Base-by-base conservation (phyloP, 495 filamentous ascomycete genomes). In the Podospora bellae-mahoneyi region DNA sequence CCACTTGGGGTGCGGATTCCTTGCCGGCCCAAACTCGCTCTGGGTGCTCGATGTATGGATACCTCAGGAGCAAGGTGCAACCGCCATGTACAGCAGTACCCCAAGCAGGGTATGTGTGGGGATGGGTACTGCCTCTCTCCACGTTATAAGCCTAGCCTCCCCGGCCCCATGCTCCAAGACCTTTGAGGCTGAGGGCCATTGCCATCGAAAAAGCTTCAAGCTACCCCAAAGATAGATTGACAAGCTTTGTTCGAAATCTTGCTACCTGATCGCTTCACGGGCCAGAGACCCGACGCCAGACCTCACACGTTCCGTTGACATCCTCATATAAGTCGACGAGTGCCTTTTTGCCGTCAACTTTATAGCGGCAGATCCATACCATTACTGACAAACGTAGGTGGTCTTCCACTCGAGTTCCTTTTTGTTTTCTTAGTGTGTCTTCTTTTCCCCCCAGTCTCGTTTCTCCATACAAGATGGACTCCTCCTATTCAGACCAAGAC, bases 171-270 rank as follows among this genome's bases (percentile, higher is more conserved):
- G 72, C 73, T 71, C 63, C 68, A 71, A 58, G 71, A 67, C 66
- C 66, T 66, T 66, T 75, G 76, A 73, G 76, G 76, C 76, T 76
- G 73, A 75, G 72, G 72, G 69, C 28, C 65, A 68, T 75, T 68
- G 30, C 30, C 30, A 32, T 32, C 30, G 30, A 71, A 32, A 32
- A 34, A 57, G 62, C 54, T 66, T 71, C 68, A 64, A 70, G 34
- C 70, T 60, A 69, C 55, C 67, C 76, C 76, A 78, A 78, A 78
- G 71, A 76, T 78, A 78, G 76, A 72, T 69, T 64, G 26, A 55
- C 55, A 59, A 67, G 58, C 60, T 60, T 63, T 68, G 26, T 66
- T 56, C 5, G 57, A 70, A 69, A 75, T 73, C 68, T 73, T 71
- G 65, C 65, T 75, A 77, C 75, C 75, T 75, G 65, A 68, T 68